Evolutionary conservation across 495 filamentous ascomycete species (phyloP).

Genomic region (Penicillium maclennaniae): DNA sequence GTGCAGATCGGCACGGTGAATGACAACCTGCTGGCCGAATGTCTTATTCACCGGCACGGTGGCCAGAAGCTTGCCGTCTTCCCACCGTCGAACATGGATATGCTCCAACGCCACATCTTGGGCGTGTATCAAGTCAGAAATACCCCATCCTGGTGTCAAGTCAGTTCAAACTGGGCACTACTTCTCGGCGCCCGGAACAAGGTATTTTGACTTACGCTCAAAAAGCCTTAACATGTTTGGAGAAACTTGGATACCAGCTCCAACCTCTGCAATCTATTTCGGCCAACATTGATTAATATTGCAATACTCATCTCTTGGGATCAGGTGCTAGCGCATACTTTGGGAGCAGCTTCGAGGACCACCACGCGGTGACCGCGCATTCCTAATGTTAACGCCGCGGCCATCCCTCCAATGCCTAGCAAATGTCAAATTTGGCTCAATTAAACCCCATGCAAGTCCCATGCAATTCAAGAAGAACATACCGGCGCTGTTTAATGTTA

Average conservation of each 20-base stretch:
- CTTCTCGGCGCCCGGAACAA: neutral
- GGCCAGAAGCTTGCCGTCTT: slow-evolving; percentile 35
- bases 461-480: slow-evolving; percentile 10
- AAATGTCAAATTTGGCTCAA: neutral
- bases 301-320: neutral
- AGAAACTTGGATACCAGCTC: slow-evolving; percentile 75
- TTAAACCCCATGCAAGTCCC: neutral
- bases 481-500: slow-evolving; percentile 31
- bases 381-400: slow-evolving; percentile 58
- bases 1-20: slow-evolving; percentile 45
- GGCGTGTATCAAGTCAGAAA: slow-evolving; percentile 37
- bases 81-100: slow-evolving; percentile 43
- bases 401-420: slow-evolving; percentile 62
- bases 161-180: slow-evolving; percentile 2
- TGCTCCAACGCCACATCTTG: slow-evolving; percentile 39
- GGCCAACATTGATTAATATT: neutral
- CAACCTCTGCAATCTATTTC: slow-evolving; percentile 54
- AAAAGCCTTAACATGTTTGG: slow-evolving; percentile 73
- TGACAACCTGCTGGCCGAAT: slow-evolving; percentile 40
- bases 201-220: slow-evolving; percentile 40
- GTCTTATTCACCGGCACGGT: slow-evolving; percentile 41
- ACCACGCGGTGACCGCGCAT: slow-evolving; percentile 45
- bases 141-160: slow-evolving; percentile 34
- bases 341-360: slow-evolving; percentile 36
- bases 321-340: slow-evolving; percentile 19